Base-by-base conservation (phyloP, 371 early-diverging fungal species). In the Circinella umbellata region DNA sequence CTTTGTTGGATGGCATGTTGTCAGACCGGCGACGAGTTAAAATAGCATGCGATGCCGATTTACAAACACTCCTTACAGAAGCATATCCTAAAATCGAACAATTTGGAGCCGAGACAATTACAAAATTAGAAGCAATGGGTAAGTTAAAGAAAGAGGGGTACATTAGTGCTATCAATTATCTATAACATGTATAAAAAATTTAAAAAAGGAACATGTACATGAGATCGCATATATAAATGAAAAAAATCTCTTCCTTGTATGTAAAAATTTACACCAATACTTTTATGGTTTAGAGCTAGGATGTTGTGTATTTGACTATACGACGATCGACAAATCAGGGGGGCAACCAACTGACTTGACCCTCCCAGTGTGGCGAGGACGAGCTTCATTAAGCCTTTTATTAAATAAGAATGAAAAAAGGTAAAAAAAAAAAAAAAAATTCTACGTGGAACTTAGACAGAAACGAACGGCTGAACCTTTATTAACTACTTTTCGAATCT, bases 351-450 rank as follows among this genome's bases (percentile, higher is more conserved):
- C 48, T 83, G 54, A 71, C 90, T 27, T 77, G 27, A 27, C 27
- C 27, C 27, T 94, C 59, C 94, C 95, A 4, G 84, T 93, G 6
- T 94, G 93, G 92, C 84, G 91, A 63, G 93, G 93, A 4, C 78
- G 81, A 20, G 89, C 88, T 35, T 91, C 91, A 15, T 76, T 88
- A 38, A 92, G 92, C 53, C 79, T 94, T 55, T 76, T 94, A 70
- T 67, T 95, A 39, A 89, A 91, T 76, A 94, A 93, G 75, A 82
- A 83, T 66, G 94, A 93, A 66, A 86, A 87, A 68, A 69, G 76
- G 82, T 84, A 72, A 78, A 67, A 59, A 27, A 27, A 78, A 67
- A 59, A 27, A 27, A 27, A 27, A 27, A 27, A 27, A 1, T 27
- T 27, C 2, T 27, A 27, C 27, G 2, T 27, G 27, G 2, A 27